phyloP scores from a whole-genome alignment of 345 rosid genomes.

The Populus pruinosa region DNA sequence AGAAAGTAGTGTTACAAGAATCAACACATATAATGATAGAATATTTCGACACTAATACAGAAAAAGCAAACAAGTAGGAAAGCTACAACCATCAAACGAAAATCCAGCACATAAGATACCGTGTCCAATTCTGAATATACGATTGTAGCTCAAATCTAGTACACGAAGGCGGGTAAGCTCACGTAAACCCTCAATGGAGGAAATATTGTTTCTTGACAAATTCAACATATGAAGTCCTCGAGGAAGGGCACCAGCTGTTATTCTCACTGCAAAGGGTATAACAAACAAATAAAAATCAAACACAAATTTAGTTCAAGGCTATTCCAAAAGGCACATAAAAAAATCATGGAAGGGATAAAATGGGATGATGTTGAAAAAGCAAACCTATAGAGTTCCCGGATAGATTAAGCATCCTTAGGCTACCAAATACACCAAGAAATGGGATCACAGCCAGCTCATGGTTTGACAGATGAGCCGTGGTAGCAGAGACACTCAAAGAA shows the following conservation, averaged over 20 bases:
- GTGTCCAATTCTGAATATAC: constrained; percentile 80
- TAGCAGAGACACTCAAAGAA: constrained; percentile 59
- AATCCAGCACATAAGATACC: constrained; percentile 42
- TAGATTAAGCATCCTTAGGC: constrained; percentile 80
- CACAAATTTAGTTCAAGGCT: background rate
- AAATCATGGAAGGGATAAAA: background rate
- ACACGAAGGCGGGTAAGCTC: constrained; percentile 91
- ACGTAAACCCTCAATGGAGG: constrained; percentile 85
- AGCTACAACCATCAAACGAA: background rate
- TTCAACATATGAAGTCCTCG: constrained; percentile 79
- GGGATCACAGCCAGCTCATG: constrained; percentile 75
- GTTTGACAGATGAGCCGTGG: constrained; percentile 72
- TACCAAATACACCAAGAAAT: constrained; percentile 65
- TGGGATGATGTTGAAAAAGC: constrained; percentile 8
- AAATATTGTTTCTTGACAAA: constrained; percentile 76
- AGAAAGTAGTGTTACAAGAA: background rate
- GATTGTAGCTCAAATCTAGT: constrained; percentile 86
- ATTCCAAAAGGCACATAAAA: background rate
- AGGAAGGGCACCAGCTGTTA: constrained; percentile 87
- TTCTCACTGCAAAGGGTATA: constrained; percentile 48
- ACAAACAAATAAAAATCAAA: background rate
- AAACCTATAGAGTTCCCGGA: constrained; percentile 86
- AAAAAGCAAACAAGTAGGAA: background rate
- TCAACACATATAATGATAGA: background rate
- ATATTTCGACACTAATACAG: background rate